A percentile compares a stretch with the other conserved stretches of the same genome.
phyloP scores from a whole-genome alignment of 2,329 filamentous ascomycete genomes.

The Cordyceps cateniannulata region DNA sequence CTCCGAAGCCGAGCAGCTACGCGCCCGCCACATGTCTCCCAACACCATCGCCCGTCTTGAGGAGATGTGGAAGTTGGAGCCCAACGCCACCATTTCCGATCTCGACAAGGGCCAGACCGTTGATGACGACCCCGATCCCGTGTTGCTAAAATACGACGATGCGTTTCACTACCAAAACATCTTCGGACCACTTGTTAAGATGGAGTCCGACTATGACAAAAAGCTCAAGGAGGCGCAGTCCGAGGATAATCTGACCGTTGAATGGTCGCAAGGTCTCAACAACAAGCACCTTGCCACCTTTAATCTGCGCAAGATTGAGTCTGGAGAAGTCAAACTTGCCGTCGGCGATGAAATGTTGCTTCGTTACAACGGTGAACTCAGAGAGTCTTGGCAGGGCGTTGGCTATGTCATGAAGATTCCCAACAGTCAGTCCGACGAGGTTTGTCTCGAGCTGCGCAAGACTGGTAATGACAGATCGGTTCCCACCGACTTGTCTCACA shows the following conservation, averaged over 20 bases:
- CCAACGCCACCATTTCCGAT: conserved; percentile 79
- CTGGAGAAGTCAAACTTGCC: conserved; percentile 94
- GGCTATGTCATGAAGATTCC: conserved; percentile 99
- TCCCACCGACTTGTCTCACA: conserved; percentile 91
- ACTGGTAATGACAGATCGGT: conserved; percentile 95
- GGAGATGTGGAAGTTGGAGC: conserved; percentile 97
- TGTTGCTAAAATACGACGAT: conserved; percentile 90
- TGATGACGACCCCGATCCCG: conserved; percentile 91
- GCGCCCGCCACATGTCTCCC: conserved; percentile 84
- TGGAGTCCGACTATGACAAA: conserved; percentile 98
- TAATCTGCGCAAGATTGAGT: conserved; percentile 90
- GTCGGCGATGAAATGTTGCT: conserved; percentile 98
- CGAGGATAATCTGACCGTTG: conserved; percentile 88
- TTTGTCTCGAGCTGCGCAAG: conserved; percentile 88
- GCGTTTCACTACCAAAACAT: conserved; percentile 99
- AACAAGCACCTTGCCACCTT: conserved; percentile 97
- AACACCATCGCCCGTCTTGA: conserved; percentile 95
- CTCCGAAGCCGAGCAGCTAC: conserved; percentile 90
- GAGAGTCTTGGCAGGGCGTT: conserved; percentile 90
- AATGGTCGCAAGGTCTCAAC: conserved; percentile 93
- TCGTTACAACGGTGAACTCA: conserved; percentile 90
- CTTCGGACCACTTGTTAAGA: conserved; percentile 95
- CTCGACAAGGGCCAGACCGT: conserved; percentile 86
- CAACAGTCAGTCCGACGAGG: conserved; percentile 97
- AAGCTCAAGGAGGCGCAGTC: conserved; percentile 98